Conservation (phyloP, 2,329 filamentous ascomycete species). For the Trichoderma semiorbis region DNA sequence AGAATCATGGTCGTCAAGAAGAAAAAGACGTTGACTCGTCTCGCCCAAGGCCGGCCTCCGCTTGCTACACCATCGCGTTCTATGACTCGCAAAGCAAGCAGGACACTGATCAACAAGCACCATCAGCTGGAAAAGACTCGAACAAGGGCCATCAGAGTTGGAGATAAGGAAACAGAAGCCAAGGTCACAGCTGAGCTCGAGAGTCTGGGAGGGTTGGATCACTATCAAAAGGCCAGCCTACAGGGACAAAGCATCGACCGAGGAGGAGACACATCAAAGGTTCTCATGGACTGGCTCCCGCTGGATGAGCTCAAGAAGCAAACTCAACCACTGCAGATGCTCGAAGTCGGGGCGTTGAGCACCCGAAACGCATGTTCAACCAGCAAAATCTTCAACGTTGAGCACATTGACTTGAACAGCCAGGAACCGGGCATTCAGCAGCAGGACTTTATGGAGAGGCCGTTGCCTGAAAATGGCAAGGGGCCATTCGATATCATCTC, state of each 20-base stretch:
- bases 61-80: constrained; percentile 49
- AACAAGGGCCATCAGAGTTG: constrained; percentile 51
- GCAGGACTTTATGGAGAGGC: constrained; percentile 91
- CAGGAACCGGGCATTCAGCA: constrained; percentile 76
- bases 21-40: constrained; percentile 43
- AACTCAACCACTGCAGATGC: constrained; percentile 53
- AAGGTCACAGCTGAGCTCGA: constrained; percentile 52
- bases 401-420: constrained; percentile 86
- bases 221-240: constrained; percentile 66
- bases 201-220: constrained; percentile 57
- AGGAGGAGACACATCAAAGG: constrained; percentile 63
- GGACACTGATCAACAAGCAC: constrained; percentile 61
- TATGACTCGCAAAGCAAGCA: constrained; percentile 63
- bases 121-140: constrained; percentile 63
- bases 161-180: constrained; percentile 47
- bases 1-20: constrained; percentile 47
- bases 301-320: constrained; percentile 27
- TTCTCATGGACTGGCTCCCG: constrained; percentile 62
- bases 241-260: constrained; percentile 63
- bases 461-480: constrained; percentile 58
- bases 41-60: constrained; percentile 53
- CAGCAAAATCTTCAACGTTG: constrained; percentile 66
- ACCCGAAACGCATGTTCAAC: constrained; percentile 79
- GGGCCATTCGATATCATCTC: constrained; percentile 86
- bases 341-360: constrained; percentile 88